Evolutionary conservation across 2,329 filamentous ascomycete species (phyloP).

Genomic region (Cercospora beticola): DNA sequence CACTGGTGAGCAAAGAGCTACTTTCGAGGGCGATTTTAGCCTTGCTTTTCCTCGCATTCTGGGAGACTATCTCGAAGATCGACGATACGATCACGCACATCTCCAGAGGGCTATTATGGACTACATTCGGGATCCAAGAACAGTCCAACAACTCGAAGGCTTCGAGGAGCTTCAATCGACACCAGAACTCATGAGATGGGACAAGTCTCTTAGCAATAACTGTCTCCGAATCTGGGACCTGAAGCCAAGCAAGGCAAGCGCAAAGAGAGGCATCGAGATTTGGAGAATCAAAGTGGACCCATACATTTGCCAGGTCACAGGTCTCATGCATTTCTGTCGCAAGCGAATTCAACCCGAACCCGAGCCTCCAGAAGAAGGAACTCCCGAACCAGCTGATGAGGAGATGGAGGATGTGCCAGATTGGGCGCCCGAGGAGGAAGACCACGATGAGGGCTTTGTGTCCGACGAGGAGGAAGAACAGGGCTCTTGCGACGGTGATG

Average conservation of each 20-base stretch:
- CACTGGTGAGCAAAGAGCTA: neutral
- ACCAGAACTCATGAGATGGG: conserved; percentile 3
- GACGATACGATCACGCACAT: neutral
- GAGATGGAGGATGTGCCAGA: neutral
- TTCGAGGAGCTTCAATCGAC: neutral
- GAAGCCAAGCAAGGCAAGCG: neutral
- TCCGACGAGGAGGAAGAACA: neutral
- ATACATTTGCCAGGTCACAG: neutral
- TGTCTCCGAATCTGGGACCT: conserved; percentile 4
- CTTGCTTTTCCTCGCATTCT: conserved; percentile 4
- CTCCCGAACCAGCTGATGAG: neutral
- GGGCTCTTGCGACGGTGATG: neutral
- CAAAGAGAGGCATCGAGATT: neutral
- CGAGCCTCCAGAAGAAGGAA: neutral
- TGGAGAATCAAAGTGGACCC: conserved; percentile 6
- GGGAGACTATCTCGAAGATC: neutral
- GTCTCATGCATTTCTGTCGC: conserved; percentile 1
- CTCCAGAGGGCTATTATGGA: neutral
- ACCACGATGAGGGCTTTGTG: conserved; percentile 3
- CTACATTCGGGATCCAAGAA: neutral
- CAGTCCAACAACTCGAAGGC: neutral
- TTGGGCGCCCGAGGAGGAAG: neutral
- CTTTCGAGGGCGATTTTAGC: conserved; percentile 5
- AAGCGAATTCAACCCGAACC: conserved; percentile 7
- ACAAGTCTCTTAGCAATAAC: conserved; percentile 5